phyloP scores from a whole-genome alignment of 2,329 filamentous ascomycete genomes.

The Myriosclerotinia scirpicola region DNA sequence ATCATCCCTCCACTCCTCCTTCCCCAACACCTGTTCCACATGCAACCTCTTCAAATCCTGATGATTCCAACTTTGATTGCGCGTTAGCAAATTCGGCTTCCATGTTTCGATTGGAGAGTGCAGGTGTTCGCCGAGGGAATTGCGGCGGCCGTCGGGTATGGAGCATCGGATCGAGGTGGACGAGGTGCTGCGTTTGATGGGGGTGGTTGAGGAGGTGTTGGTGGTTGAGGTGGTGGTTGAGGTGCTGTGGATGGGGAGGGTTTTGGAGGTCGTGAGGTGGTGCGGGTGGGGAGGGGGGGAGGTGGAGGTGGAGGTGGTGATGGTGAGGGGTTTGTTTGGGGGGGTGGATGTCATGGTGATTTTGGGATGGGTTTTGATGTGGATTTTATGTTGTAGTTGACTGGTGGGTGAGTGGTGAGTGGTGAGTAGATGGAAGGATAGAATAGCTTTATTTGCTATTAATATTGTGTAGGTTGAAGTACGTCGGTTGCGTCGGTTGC shows the following conservation, averaged over 20 bases:
- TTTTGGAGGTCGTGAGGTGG: slow-evolving; percentile 2
- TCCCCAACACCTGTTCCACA: slow-evolving; percentile 1
- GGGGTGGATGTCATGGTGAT: slow-evolving; percentile 6
- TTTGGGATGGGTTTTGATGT: too few relatives aligned
- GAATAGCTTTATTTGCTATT: too few relatives aligned
- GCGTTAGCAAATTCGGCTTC: slow-evolving; percentile 32
- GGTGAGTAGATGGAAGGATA: too few relatives aligned
- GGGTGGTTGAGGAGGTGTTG: too few relatives aligned
- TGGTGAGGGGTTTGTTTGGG: background rate
- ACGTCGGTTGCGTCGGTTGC: too few relatives aligned
- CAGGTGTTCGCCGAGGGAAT: slow-evolving; percentile 33
- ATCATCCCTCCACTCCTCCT: slow-evolving; percentile 13
- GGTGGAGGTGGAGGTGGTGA: background rate
- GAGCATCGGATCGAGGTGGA: background rate
- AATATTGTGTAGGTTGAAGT: too few relatives aligned
- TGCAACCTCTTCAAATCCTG: slow-evolving; percentile 37
- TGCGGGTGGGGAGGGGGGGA: background rate
- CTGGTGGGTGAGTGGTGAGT: too few relatives aligned
- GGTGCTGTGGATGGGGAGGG: background rate
- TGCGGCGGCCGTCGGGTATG: slow-evolving; percentile 34
- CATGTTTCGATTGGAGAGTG: slow-evolving; percentile 32
- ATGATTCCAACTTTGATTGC: slow-evolving; percentile 34
- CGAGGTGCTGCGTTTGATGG: background rate
- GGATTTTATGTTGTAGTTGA: too few relatives aligned
- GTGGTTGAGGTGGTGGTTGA: too few relatives aligned